Evolutionary conservation across 306 rosid genomes (phyloP).

Genomic region (Arachis hypogaea): DNA sequence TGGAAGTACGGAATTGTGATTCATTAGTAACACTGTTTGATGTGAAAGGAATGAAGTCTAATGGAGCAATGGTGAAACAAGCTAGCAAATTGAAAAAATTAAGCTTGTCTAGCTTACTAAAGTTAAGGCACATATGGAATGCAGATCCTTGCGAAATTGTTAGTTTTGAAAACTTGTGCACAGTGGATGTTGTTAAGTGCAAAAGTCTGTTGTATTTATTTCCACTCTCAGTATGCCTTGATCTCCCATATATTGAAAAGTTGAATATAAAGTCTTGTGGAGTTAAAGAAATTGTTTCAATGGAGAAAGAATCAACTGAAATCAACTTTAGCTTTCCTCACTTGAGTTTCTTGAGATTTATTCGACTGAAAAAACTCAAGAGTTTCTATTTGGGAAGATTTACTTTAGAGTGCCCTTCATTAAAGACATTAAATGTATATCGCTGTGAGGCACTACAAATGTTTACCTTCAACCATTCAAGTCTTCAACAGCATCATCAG

Average conservation of each 20-base stretch:
- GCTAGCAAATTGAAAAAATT: neutral
- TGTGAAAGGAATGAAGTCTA: neutral
- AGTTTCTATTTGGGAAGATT: neutral
- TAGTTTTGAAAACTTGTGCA: constrained; percentile 11
- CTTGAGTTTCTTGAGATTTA: neutral
- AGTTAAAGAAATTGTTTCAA: neutral
- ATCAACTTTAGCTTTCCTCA: neutral
- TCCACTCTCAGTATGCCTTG: neutral
- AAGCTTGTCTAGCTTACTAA: neutral
- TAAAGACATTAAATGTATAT: neutral
- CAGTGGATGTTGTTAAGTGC: neutral
- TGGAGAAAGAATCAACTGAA: neutral
- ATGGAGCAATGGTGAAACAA: neutral
- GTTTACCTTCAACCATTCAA: neutral
- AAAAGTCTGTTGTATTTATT: neutral
- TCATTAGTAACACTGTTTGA: constrained; percentile 15
- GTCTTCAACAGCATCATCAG: neutral
- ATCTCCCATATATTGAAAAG: neutral
- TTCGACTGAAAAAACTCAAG: neutral
- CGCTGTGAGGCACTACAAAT: constrained; percentile 14
- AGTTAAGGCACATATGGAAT: constrained; percentile 2
- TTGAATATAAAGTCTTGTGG: neutral
- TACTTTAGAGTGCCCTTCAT: constrained; percentile 13
- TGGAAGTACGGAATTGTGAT: constrained; percentile 22
- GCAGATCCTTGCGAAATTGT: neutral